Evolutionary conservation across 305 asterid genomes (phyloP), one percentile per base, ranked within the genome.

Genomic region (Ilex paraguariensis): DNA sequence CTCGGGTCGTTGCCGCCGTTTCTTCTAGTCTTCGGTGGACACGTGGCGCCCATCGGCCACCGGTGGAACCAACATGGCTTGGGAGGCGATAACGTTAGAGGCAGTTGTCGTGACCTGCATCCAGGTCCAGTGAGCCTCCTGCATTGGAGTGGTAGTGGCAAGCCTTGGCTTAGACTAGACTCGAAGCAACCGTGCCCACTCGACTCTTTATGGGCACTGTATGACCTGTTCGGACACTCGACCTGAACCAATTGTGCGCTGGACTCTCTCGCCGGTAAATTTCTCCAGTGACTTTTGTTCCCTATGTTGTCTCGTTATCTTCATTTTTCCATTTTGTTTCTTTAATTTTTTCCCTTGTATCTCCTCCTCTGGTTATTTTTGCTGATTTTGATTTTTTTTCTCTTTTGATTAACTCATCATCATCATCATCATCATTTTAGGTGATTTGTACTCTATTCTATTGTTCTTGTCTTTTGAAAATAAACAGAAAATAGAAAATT

Each of bases 81-180:
- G 71, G 98, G 98, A 7, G 98, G 98, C 3, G 98, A 92, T 61
- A 92, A 90, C 58, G 94, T 92, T 10, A 70, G 75, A 21, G 98
- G 97, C 31, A 90, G 96, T 77, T 92, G 97, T 81, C 82, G 98
- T 66, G 83, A 90, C 68, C 90, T 92, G 16, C 98, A 92, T 42
- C 77, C 95, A 0, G 98, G 98, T n/a, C 85, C 97, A 28, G 97
- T 92, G 67, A 92, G 98, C 75, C 78, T 89, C 10, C 95, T 92
- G 31, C 98, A 92, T 81, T 92, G 98, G 98, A 90, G 97, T 75
- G 97, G 98, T 50, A 78, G 87, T 66, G 97, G 98, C 52, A 92
- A 92, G 81, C 98, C 98, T 46, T 92, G 98, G 98, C 77, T 80
- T 11, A 84, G 98, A 62, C 96, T 92, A 31, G 98, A 85, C 75